Evolutionary conservation across 2,329 filamentous ascomycete genomes (phyloP).

Genomic region (Nigrospora oryzae): DNA sequence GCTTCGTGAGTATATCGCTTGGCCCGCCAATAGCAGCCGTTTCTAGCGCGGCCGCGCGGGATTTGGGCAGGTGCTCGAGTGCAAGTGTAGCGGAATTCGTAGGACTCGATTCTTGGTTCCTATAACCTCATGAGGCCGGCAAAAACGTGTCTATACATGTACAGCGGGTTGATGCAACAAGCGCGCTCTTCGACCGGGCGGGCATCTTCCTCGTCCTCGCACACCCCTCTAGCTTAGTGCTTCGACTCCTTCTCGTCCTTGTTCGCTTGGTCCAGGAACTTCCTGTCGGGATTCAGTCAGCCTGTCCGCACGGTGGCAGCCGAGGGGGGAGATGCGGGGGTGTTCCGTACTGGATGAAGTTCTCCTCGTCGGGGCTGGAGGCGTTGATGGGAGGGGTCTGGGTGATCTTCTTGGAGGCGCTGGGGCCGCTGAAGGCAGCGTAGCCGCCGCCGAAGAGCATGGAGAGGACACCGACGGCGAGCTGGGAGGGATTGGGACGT

Average conservation of each 20-base stretch:
- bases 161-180: constrained; percentile 3
- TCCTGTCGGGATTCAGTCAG: constrained; percentile 23
- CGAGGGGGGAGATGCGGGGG: constrained; percentile 4
- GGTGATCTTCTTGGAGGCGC: constrained; percentile 26
- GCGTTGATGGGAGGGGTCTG: constrained; percentile 53
- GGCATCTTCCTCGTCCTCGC: constrained; percentile 1
- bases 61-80: too few relatives aligned
- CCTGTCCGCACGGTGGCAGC: not conserved
- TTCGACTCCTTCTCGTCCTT: constrained; percentile 30
- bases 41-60: too few relatives aligned
- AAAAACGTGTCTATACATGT: constrained; percentile 5
- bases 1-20: too few relatives aligned
- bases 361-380: constrained; percentile 52
- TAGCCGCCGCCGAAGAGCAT: constrained; percentile 41
- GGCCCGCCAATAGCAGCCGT: too few relatives aligned
- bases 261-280: constrained; percentile 36
- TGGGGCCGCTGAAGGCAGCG: constrained; percentile 33
- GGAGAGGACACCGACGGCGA: constrained; percentile 48
- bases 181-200: constrained; percentile 1
- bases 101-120: too few relatives aligned
- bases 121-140: too few relatives aligned
- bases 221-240: constrained; percentile 21
- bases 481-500: constrained; percentile 24
- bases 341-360: constrained; percentile 54
- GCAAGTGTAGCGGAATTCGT: too few relatives aligned